These are phyloP conservation scores for Akanthomyces muscarius DNA, from an alignment of 2,329 filamentous ascomycete genomes.

Conservation along the genomic window DNA sequence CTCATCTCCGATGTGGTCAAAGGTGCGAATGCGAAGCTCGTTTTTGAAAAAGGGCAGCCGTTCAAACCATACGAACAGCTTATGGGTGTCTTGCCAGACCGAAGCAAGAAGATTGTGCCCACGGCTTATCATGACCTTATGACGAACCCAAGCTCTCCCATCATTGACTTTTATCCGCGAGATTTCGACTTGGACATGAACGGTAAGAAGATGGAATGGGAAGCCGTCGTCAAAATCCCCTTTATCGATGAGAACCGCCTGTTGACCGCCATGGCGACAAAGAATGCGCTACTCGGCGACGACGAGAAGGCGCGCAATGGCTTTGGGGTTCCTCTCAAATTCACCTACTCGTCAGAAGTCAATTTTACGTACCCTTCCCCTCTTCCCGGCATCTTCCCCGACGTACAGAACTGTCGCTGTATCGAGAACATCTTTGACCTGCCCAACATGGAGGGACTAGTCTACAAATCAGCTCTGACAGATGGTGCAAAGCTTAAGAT, in stretches of 20 bases:
- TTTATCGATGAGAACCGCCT: constrained; percentile 94
- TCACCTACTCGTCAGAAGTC: constrained; percentile 73
- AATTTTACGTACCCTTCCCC: constrained; percentile 86
- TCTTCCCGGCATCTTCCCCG: constrained; percentile 83
- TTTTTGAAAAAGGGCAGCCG: constrained; percentile 91
- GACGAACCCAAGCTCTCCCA: constrained; percentile 85
- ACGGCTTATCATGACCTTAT: constrained; percentile 83
- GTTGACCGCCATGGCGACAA: constrained; percentile 78
- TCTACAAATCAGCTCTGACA: constrained; percentile 78
- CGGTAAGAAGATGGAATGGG: constrained; percentile 99
- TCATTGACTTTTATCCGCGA: constrained; percentile 95
- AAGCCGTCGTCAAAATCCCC: constrained; percentile 97
- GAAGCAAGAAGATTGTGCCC: constrained; percentile 95
- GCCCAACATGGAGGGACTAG: constrained; percentile 84
- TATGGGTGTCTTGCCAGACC: constrained; percentile 96
- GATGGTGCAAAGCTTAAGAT: constrained; percentile 78
- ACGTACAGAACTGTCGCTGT: constrained; percentile 81
- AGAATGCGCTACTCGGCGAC: constrained; percentile 70
- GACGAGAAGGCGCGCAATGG: constrained; percentile 81
- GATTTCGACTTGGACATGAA: constrained; percentile 99
- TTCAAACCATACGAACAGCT: constrained; percentile 94
- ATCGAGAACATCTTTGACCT: constrained; percentile 96
- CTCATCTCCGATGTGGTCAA: constrained; percentile 96
- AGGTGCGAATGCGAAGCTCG: constrained; percentile 79
- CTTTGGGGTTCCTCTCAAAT: constrained; percentile 90